Evolutionary conservation across 257 asterid genomes (phyloP).

Genomic region (Pogostemon cablin): DNA sequence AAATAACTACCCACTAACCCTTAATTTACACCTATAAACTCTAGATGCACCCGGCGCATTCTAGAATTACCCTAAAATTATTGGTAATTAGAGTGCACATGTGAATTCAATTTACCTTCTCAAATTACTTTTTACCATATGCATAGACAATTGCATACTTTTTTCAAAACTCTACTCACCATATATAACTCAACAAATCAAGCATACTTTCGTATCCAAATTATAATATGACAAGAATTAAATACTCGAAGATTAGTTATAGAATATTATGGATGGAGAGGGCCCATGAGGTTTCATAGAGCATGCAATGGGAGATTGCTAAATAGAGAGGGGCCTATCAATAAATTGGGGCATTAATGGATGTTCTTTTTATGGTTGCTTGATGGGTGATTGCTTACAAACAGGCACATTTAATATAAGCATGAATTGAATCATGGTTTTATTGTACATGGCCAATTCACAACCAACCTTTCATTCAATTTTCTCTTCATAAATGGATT

Average conservation of each 20-base stretch:
- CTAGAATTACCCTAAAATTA: no score
- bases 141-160: no score
- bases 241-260: background rate
- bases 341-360: constrained; percentile 32
- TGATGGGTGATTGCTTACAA: constrained; percentile 32
- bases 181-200: no score
- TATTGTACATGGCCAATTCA: constrained; percentile 30
- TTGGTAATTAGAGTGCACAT: no score
- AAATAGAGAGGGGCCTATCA: constrained; percentile 37
- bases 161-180: no score
- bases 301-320: constrained; percentile 17
- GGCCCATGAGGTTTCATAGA: background rate
- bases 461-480: constrained; percentile 39
- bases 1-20: no score
- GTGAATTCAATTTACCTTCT: no score
- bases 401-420: constrained; percentile 22
- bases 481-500: constrained; percentile 30
- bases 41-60: no score
- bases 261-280: background rate
- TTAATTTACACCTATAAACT: no score
- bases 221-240: background rate
- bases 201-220: no score
- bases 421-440: constrained; percentile 20
- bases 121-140: no score
- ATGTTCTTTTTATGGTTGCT: constrained; percentile 34